phyloP scores from a whole-genome alignment of 257 asterid species.

The Eustoma russellianum region DNA sequence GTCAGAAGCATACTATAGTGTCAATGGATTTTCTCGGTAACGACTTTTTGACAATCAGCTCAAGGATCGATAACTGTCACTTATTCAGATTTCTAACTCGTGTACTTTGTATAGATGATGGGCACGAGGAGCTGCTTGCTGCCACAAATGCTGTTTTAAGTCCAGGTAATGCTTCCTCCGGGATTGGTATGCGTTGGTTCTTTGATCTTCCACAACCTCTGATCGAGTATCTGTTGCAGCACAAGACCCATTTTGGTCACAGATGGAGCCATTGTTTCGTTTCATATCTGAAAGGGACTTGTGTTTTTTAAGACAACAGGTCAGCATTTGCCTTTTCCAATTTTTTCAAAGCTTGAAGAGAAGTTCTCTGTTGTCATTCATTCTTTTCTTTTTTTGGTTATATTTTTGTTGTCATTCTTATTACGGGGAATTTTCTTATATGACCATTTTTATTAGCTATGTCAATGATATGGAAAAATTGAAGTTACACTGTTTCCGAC shows the following conservation, averaged over 20 bases:
- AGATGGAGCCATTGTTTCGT: constrained; percentile 66
- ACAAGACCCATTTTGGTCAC: constrained; percentile 73
- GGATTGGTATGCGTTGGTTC: constrained; percentile 2
- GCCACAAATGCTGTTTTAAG: constrained; percentile 75
- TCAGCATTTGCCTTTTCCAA: constrained; percentile 8
- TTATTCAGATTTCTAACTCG: constrained; percentile 16
- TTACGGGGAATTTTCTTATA: too few species aligned
- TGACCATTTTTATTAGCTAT: too few species aligned
- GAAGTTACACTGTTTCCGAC: too few species aligned
- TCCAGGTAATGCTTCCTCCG: constrained; percentile 38
- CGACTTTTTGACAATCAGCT: background rate
- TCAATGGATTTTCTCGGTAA: constrained; percentile 77
- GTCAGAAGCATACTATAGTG: constrained; percentile 59
- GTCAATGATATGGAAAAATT: too few species aligned
- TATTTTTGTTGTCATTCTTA: too few species aligned
- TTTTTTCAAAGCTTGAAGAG: background rate
- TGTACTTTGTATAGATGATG: constrained; percentile 73
- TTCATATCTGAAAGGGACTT: constrained; percentile 61
- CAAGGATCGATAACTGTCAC: constrained; percentile 4
- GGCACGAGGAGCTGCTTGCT: constrained; percentile 87
- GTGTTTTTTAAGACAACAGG: constrained; percentile 70
- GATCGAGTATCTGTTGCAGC: constrained; percentile 35
- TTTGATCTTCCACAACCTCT: constrained; percentile 19
- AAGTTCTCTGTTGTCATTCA: too few species aligned
- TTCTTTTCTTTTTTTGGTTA: too few species aligned